Evolutionary conservation across 345 rosid genomes (phyloP).

Genomic region (Boechera divaricarpa): DNA sequence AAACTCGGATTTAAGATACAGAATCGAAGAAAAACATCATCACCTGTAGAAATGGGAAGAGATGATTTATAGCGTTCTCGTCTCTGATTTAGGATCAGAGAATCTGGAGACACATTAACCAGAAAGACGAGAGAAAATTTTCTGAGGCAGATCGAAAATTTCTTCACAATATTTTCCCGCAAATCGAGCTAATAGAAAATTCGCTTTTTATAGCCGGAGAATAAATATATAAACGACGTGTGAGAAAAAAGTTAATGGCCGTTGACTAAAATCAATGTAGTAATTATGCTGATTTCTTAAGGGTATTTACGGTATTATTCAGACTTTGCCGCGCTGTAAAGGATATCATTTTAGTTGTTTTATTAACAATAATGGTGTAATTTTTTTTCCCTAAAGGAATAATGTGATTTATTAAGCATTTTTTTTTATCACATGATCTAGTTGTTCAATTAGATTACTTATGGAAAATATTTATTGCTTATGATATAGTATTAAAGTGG

Average conservation of each 20-base stretch:
- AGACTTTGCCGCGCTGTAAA: slow-evolving; percentile 27
- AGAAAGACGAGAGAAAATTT: slow-evolving; percentile 10
- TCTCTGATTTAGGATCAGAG: slow-evolving; percentile 30
- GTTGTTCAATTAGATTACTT: not conserved
- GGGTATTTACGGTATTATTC: not conserved
- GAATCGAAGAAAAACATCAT: slow-evolving; percentile 18
- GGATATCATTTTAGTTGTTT: slow-evolving; percentile 12
- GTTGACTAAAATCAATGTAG: slow-evolving; percentile 30
- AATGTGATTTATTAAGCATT: not conserved
- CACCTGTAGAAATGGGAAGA: slow-evolving; percentile 35
- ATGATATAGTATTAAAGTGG: slow-evolving; percentile 8
- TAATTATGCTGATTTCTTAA: not conserved
- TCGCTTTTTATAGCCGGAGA: slow-evolving; percentile 38
- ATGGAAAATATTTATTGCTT: not conserved
- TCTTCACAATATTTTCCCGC: slow-evolving; percentile 41
- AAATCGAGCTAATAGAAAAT: slow-evolving; percentile 33
- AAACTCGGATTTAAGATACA: not conserved
- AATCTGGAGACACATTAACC: slow-evolving; percentile 14
- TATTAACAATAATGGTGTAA: not conserved
- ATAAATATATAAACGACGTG: slow-evolving; percentile 24
- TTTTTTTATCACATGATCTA: slow-evolving; percentile 13
- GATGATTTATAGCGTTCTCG: slow-evolving; percentile 1
- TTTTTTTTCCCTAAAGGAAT: not conserved
- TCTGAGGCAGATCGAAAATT: slow-evolving; percentile 35
- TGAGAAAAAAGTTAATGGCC: slow-evolving; percentile 23